These are phyloP conservation scores for Boletus rubropictus DNA, from an alignment of 768 basidiomycete genomes.

Conservation along the genomic window DNA sequence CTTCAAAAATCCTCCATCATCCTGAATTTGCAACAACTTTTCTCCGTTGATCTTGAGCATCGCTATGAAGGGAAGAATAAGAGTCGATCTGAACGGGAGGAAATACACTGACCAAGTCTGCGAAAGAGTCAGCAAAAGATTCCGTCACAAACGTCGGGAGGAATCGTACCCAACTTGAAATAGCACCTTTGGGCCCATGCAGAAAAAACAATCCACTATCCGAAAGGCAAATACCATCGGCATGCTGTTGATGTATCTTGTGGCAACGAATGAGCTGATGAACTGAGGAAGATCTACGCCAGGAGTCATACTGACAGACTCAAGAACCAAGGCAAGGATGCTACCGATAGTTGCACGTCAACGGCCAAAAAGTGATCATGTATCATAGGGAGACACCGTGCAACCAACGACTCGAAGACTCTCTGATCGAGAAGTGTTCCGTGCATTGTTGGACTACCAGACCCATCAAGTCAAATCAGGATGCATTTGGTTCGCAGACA, in stretches of 20 bases:
- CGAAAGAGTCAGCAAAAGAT: conserved; percentile 11
- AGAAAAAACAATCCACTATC: conserved; percentile 96
- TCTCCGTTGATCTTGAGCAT: conserved; percentile 98
- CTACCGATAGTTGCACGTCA: conserved; percentile 95
- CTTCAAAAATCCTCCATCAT: conserved; percentile 97
- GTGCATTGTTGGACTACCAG: conserved; percentile 87
- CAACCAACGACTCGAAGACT: conserved; percentile 92
- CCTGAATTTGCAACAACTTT: conserved; percentile 84
- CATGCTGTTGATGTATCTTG: conserved; percentile 84
- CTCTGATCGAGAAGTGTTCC: conserved; percentile 98
- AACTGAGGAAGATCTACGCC: not conserved
- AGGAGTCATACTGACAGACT: conserved; percentile 65
- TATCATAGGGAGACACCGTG: conserved; percentile 84
- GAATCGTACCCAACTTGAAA: conserved; percentile 88
- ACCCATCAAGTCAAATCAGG: conserved; percentile 2
- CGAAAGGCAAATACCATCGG: conserved; percentile 97
- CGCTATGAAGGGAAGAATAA: conserved; percentile 45
- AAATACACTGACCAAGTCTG: conserved; percentile 49
- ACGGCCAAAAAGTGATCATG: conserved; percentile 87
- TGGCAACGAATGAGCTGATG: conserved; percentile 21
- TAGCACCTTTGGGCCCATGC: conserved; percentile 97
- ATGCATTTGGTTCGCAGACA: conserved; percentile 15
- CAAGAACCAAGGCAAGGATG: conserved; percentile 96
- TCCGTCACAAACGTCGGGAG: not conserved
- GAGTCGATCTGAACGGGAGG: not conserved